Conservation (phyloP, 257 asterid species). For the Salvia miltiorrhiza region DNA sequence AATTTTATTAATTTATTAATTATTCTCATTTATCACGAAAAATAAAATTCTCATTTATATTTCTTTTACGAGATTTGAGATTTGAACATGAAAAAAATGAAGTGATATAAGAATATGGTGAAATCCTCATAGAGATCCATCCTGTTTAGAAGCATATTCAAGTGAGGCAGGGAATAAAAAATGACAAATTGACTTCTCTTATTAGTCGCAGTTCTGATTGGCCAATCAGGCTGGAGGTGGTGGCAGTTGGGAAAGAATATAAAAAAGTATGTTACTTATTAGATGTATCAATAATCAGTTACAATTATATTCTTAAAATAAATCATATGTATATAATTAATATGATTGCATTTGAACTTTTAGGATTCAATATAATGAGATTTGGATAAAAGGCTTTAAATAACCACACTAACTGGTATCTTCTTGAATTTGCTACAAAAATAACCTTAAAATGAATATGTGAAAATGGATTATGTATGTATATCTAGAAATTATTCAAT, state of each 20-base stretch:
- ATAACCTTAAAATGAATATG: background rate
- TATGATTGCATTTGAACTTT: background rate
- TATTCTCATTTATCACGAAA: too few species aligned
- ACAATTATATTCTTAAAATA: background rate
- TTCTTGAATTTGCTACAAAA: background rate
- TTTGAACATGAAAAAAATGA: too few species aligned
- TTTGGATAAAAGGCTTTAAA: background rate
- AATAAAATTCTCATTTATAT: too few species aligned
- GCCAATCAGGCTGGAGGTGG: background rate
- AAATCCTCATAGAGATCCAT: background rate
- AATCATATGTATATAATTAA: background rate
- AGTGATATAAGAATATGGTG: background rate
- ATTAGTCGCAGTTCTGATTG: background rate
- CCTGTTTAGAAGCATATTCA: background rate
- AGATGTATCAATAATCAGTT: background rate
- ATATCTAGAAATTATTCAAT: background rate
- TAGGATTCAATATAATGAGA: background rate
- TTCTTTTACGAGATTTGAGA: too few species aligned
- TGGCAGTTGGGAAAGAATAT: background rate
- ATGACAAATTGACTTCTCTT: background rate
- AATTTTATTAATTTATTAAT: too few species aligned
- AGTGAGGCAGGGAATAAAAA: background rate
- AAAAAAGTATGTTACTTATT: background rate
- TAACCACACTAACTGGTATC: too few species aligned
- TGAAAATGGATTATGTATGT: background rate